Base-by-base conservation (phyloP, 208 protist species). In the Wallacemonas collosoma region DNA sequence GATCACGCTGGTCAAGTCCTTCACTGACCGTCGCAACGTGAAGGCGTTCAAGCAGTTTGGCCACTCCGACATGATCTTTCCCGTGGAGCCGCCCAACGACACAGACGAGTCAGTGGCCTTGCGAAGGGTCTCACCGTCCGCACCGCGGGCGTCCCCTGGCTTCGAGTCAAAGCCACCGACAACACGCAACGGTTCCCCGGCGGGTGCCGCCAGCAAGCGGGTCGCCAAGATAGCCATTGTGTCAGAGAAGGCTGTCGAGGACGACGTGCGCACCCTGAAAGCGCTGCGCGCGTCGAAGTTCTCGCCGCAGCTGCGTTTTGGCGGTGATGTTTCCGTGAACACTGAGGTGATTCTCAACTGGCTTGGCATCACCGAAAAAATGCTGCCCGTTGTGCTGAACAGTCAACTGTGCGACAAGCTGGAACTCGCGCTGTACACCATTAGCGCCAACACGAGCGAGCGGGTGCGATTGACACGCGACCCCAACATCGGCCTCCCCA, bases 311-410 rank as follows among this genome's bases (percentile, higher is more conserved):
- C 77, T 96, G 60, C 89, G 89, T 45, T 96, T 96, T 72, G 92
- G 89, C 41, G 89, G 92, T 11, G 89, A 93, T 51, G 89, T 96
- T 17, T 89, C 89, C 11, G 92, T 96, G 43, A 96, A 95, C 73
- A 90, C 83, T 44, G 89, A 96, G 77, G 88, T 94, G 1, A 96
- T 96, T 50, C 73, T 96, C 9, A 95, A 93, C 65, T 96, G 92
- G 90, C 73, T 96, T 39, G 92, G 92, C 17, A 81, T 95, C 41
- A 93, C 89, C 51, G 83, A 94, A 76, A 90, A 93, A 66, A 93
- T 93, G 88, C 71, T 96, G 48, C 92, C 92, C n/a, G 73, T 85
- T 56, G 81, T 91, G 11, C 39, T 96, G 40, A 83, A 96, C 76
- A 61, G 70, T 43, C 69, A 84, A 54, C 51, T 93, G 17, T 91